These are phyloP conservation scores for Naumovozyma baii DNA, from an alignment of 805 yeast genomes.

Conservation along the genomic window DNA sequence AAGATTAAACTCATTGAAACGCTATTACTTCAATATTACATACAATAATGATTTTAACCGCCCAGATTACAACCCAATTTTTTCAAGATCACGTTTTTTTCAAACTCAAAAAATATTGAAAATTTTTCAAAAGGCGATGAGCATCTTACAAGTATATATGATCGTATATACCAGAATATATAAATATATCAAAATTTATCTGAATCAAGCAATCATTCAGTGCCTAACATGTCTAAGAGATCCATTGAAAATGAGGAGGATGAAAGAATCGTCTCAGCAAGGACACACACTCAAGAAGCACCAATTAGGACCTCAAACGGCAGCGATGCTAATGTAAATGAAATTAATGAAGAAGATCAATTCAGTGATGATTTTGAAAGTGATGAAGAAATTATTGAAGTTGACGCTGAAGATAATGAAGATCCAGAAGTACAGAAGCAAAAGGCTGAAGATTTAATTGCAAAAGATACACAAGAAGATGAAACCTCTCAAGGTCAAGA, in stretches of 20 bases:
- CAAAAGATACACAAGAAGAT: slow-evolving; percentile 32
- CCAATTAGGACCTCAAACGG: slow-evolving; percentile 23
- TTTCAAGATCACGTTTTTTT: not conserved
- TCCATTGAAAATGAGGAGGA: slow-evolving; percentile 32
- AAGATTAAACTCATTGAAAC: no score
- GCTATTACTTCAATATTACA: no score
- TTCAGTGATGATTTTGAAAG: slow-evolving; percentile 89
- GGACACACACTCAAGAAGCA: slow-evolving; percentile 23
- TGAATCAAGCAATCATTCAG: no score
- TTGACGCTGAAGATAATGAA: slow-evolving; percentile 52
- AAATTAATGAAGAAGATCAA: slow-evolving; percentile 83
- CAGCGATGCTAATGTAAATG: slow-evolving; percentile 39
- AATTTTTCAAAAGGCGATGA: not conserved
- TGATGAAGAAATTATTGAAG: slow-evolving; percentile 79
- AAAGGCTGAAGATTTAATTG: slow-evolving; percentile 31
- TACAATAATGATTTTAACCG: no score
- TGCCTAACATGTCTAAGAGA: slow-evolving; percentile 59
- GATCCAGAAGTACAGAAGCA: slow-evolving; percentile 31
- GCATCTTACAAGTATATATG: no score
- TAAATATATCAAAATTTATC: no score
- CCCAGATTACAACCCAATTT: no score
- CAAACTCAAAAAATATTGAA: not conserved
- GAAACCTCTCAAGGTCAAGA: slow-evolving; percentile 30
- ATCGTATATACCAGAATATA: no score
- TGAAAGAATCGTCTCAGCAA: slow-evolving; percentile 37